Percentiles rank a stretch among this genome's conserved stretches.
phyloP scores from a whole-genome alignment of 805 yeast genomes.

The Wickerhamiella kazuoi region DNA sequence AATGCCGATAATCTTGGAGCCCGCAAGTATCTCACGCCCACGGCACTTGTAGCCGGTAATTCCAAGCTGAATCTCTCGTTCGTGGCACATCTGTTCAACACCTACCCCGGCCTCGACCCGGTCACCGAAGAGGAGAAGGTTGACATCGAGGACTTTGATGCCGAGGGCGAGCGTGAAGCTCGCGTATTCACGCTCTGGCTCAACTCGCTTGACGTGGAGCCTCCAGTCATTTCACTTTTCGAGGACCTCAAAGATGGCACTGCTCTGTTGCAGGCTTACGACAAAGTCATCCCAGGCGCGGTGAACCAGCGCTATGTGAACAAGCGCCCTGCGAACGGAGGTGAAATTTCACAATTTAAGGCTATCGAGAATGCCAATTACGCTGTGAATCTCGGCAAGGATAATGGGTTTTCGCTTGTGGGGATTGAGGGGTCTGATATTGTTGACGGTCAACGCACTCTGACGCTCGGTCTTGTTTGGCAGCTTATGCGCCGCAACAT shows the following conservation, averaged over 20 bases:
- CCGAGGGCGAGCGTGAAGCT: conserved; percentile 99
- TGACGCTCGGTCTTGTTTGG: conserved; percentile 91
- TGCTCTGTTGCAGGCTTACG: conserved; percentile 76
- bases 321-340: conserved; percentile 60
- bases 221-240: conserved; percentile 76
- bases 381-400: conserved; percentile 92
- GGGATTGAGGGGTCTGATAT: conserved; percentile 98
- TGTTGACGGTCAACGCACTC: conserved; percentile 75
- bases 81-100: conserved; percentile 92
- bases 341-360: conserved; percentile 73
- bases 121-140: conserved; percentile 66
- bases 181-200: conserved; percentile 96
- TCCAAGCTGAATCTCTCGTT: conserved; percentile 93
- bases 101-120: conserved; percentile 93
- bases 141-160: conserved; percentile 95
- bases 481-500: conserved; percentile 96
- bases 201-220: conserved; percentile 89
- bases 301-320: conserved; percentile 67
- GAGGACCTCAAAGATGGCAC: conserved; percentile 92
- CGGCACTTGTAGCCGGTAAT: conserved; percentile 84
- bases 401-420: conserved; percentile 78
- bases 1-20: conserved; percentile 87
- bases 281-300: conserved; percentile 87
- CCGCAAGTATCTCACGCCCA: conserved; percentile 88
- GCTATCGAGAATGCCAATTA: conserved; percentile 96